Evolutionary conservation across 352 stramenopile genomes (phyloP).

Genomic region (Globisporangium nagaii): DNA sequence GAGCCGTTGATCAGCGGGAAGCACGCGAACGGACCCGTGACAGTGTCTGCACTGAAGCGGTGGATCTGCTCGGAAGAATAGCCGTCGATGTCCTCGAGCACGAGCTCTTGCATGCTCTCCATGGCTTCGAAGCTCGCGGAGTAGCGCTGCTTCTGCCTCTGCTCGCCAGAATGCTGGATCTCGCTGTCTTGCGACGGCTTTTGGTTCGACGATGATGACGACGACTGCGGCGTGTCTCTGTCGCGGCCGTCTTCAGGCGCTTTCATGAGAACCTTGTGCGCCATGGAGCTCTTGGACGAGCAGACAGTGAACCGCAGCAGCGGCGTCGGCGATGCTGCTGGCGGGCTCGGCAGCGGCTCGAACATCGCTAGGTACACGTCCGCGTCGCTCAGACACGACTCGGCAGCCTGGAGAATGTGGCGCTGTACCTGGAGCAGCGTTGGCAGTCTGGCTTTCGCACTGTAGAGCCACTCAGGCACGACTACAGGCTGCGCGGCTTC

Average conservation of each 20-base stretch:
- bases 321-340: slow-evolving; percentile 15
- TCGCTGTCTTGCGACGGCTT: background rate
- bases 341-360: slow-evolving; percentile 41
- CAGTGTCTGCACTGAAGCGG: slow-evolving; percentile 13
- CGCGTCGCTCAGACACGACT: slow-evolving; percentile 56
- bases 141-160: background rate
- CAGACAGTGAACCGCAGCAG: slow-evolving; percentile 44
- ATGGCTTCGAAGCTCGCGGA: slow-evolving; percentile 35
- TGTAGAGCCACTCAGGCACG: slow-evolving; percentile 8
- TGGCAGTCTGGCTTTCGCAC: slow-evolving; percentile 25
- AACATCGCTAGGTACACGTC: slow-evolving; percentile 69
- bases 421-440: slow-evolving; percentile 62
- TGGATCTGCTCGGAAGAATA: slow-evolving; percentile 12
- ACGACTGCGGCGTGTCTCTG: background rate
- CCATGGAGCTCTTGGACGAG: slow-evolving; percentile 50
- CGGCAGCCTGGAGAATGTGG: slow-evolving; percentile 43
- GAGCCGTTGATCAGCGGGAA: slow-evolving; percentile 29
- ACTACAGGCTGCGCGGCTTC: slow-evolving; percentile 11
- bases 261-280: slow-evolving; percentile 22
- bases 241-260: background rate
- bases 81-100: slow-evolving; percentile 32
- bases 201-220: background rate
- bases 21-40: slow-evolving; percentile 47
- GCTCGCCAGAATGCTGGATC: no score
- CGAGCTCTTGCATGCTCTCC: slow-evolving; percentile 15